These are phyloP conservation scores for Phytophthora pseudosyringae DNA, from an alignment of 352 stramenopile species.

Conservation along the genomic window DNA sequence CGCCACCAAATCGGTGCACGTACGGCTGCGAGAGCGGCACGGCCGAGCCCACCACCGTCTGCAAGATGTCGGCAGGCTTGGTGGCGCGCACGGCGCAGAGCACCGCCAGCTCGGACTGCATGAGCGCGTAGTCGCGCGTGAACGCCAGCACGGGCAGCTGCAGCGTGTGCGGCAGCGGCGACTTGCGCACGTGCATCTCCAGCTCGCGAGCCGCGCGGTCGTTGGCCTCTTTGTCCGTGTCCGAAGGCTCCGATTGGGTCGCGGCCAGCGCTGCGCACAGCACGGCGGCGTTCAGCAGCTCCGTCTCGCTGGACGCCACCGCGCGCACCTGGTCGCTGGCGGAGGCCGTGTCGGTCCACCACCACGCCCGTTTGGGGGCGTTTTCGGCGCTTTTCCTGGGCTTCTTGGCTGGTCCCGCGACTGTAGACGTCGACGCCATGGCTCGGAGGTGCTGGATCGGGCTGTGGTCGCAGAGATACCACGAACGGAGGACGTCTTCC, in stretches of 20 bases:
- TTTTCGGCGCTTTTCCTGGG: slow-evolving; percentile 4
- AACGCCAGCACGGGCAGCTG: slow-evolving; percentile 62
- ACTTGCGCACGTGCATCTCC: slow-evolving; percentile 66
- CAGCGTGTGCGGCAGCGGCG: slow-evolving; percentile 70
- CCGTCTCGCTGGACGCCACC: slow-evolving; percentile 65
- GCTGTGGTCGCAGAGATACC: background rate
- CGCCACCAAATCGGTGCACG: slow-evolving; percentile 74
- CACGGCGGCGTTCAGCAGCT: slow-evolving; percentile 77
- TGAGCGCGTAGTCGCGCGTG: slow-evolving; percentile 57
- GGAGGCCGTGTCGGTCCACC: slow-evolving; percentile 50
- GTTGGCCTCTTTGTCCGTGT: slow-evolving; percentile 19
- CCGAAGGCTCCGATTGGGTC: slow-evolving; percentile 31
- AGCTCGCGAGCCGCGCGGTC: slow-evolving; percentile 43
- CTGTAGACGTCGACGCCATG: slow-evolving; percentile 23
- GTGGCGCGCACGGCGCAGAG: slow-evolving; percentile 78
- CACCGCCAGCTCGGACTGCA: slow-evolving; percentile 66
- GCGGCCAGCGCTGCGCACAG: slow-evolving; percentile 71
- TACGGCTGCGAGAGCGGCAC: slow-evolving; percentile 69
- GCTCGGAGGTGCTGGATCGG: background rate
- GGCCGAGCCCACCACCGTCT: slow-evolving; percentile 73
- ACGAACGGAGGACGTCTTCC: background rate
- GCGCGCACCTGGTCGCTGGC: slow-evolving; percentile 16
- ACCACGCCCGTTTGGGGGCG: slow-evolving; percentile 26
- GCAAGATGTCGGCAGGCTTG: slow-evolving; percentile 61
- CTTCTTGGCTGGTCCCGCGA: slow-evolving; percentile 18